A percentile compares a stretch with the other conserved stretches of the same genome.
These are phyloP conservation scores for Avena eriantha DNA, from an alignment of 176 grass and related monocot genomes.

Conservation along the genomic window DNA sequence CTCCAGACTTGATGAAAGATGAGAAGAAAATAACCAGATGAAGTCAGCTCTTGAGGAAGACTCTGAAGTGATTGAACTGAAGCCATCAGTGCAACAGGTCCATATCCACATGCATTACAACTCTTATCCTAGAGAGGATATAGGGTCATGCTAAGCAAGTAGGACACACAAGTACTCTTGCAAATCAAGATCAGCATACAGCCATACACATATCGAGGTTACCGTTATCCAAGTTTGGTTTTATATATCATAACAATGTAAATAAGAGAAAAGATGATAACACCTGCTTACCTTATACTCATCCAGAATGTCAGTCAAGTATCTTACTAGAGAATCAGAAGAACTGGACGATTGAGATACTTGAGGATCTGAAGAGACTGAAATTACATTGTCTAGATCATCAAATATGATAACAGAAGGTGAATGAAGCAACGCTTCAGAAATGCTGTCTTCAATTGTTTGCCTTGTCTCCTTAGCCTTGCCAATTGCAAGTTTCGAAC, in stretches of 20 bases:
- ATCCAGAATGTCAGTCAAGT: slow-evolving; percentile 77
- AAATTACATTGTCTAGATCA: slow-evolving; percentile 79
- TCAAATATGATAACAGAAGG: slow-evolving; percentile 96
- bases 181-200: slow-evolving; percentile 21
- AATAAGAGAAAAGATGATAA: slow-evolving; percentile 33
- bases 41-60: slow-evolving; percentile 78
- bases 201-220: slow-evolving; percentile 17
- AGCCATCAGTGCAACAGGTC: slow-evolving; percentile 84
- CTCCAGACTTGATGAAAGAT: slow-evolving; percentile 2
- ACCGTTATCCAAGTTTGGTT: background rate
- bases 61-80: slow-evolving; percentile 78
- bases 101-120: slow-evolving; percentile 73
- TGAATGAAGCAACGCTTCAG: slow-evolving; percentile 71
- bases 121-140: slow-evolving; percentile 70
- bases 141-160: slow-evolving; percentile 33
- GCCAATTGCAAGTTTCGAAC: slow-evolving; percentile 82
- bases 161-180: slow-evolving; percentile 12
- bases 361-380: slow-evolving; percentile 76
- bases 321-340: slow-evolving; percentile 69
- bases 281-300: slow-evolving; percentile 70
- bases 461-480: slow-evolving; percentile 74
- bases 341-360: slow-evolving; percentile 71
- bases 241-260: slow-evolving; percentile 13
- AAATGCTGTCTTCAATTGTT: slow-evolving; percentile 68
- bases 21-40: slow-evolving; percentile 71